Evolutionary conservation across 139 green algal species (phyloP), one percentile per base, ranked within the genome.

Genomic region (Pedinophyceae sp.): DNA sequence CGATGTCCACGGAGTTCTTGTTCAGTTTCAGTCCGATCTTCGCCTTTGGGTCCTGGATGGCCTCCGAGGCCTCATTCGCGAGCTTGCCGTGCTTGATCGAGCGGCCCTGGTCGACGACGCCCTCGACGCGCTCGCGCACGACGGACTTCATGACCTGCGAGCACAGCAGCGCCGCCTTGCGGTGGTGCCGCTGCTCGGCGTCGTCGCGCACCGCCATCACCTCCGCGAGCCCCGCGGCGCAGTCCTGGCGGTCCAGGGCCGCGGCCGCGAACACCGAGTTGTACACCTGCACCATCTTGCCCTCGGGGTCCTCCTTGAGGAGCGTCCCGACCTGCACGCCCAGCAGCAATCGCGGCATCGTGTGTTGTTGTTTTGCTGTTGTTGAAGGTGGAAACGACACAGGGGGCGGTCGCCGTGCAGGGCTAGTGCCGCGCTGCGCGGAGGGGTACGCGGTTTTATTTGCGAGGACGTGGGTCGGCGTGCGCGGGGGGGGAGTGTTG

Each of bases 1-100:
- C 89, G 27, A 94, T 80, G 67, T 99, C 91, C 19, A 89, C 72
- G 23, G 85, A 80, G 10, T 94, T 88, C 1, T 65, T 29, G 43
- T 73, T 74, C 0, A 93, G 76, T 70, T 87, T 92, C 27, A 92
- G 58, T 50, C 70, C 66, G 13, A 81, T 53, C 62, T 75, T 72
- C 38, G 48, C 28, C 48, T 61, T 64, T 27, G 84, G 84, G 26
- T 93, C 65, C 2, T 49, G 59, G 47, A 95, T 83, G 5, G 70
- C 77, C 57, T 81, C 68, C 69, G 96, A 73, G 15, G 74, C 67
- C 26, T 66, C 56, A 38, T 79, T 73, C 23, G 54, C 68, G 13
- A 97, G 67, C 69, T 93, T 87, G 54, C 59, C 72, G 75, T 99
- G 91, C 64, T 83, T 90, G 29, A 94, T 74, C 45, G 77, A 78